These are phyloP conservation scores for Nigrograna mackinnonii DNA, from an alignment of 2,329 filamentous ascomycete genomes.

Conservation along the genomic window DNA sequence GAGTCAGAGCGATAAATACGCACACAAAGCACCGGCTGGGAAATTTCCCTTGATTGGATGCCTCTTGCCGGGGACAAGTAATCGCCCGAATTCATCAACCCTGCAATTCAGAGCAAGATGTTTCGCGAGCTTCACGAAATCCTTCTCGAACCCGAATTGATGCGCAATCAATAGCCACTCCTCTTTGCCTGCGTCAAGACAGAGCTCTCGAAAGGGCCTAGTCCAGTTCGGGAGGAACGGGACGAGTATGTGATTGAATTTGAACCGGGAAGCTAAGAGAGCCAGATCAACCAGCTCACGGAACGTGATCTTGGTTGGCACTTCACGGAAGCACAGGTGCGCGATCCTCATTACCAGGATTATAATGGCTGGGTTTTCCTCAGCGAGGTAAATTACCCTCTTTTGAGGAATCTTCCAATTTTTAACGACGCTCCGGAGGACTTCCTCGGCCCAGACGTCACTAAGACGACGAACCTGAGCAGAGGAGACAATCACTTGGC, in stretches of 20 bases:
- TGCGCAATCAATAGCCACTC: constrained; percentile 28
- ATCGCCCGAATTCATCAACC: constrained; percentile 2
- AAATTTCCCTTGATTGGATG: no score
- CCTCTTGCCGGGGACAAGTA: constrained; percentile 7
- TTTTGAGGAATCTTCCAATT: not conserved
- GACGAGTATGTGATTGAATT: constrained; percentile 12
- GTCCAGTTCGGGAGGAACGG: constrained; percentile 17
- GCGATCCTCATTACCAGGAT: constrained; percentile 35
- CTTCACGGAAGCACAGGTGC: constrained; percentile 25
- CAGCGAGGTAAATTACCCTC: constrained; percentile 21
- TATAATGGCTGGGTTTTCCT: constrained; percentile 36
- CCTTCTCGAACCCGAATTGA: constrained; percentile 23
- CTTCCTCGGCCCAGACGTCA: not conserved
- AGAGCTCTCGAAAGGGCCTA: constrained; percentile 5
- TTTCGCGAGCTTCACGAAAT: constrained; percentile 17
- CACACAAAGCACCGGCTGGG: no score
- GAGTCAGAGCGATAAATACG: no score
- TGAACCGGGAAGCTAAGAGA: constrained; percentile 29
- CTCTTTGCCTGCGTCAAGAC: constrained; percentile 17
- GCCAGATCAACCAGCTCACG: constrained; percentile 27
- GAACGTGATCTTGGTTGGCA: constrained; percentile 24
- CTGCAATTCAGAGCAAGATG: constrained; percentile 10
- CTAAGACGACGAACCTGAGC: not conserved
- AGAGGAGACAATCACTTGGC: constrained; percentile 5
- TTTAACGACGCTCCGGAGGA: not conserved